Evolutionary conservation across 768 basidiomycete genomes (phyloP).

Genomic region (Lentinus tigrinus): DNA sequence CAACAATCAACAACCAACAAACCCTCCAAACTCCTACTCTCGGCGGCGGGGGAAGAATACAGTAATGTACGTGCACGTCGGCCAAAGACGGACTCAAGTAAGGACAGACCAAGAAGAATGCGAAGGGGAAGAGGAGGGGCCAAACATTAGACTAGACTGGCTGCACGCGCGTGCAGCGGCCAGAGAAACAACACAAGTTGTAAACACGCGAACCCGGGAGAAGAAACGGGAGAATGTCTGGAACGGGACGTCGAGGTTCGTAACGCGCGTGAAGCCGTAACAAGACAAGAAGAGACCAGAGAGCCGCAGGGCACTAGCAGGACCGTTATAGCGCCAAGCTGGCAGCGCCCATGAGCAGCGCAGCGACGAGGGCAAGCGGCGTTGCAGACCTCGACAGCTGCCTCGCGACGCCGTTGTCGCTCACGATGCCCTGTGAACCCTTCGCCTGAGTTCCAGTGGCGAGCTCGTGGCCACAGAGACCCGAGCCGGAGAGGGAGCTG

Average conservation of each 20-base stretch:
- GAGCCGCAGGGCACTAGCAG: conserved; percentile 17
- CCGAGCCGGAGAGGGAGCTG: conserved; percentile 33
- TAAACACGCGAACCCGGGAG: not conserved
- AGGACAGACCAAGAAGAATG: not conserved
- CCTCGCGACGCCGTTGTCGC: not conserved
- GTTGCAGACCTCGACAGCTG: not conserved
- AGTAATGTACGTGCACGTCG: not conserved
- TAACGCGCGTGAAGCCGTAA: not conserved
- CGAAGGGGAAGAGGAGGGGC: not conserved
- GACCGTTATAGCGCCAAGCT: conserved; percentile 5
- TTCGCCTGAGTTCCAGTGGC: not conserved
- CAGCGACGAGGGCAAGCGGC: not conserved
- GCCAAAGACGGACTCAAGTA: not conserved
- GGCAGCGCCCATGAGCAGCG: not conserved
- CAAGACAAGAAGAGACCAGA: not conserved
- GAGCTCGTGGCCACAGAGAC: conserved; percentile 33
- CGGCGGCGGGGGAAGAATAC: too few relatives aligned
- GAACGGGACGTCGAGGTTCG: not conserved
- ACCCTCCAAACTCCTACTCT: too few relatives aligned
- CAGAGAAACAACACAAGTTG: not conserved
- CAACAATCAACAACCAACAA: too few relatives aligned
- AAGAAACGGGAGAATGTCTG: not conserved
- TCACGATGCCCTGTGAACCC: conserved; percentile 1
- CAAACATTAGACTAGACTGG: not conserved
- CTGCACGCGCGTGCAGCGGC: not conserved